A percentile compares a stretch with the other conserved stretches of the same genome.
These are phyloP conservation scores for Phylloporus arenicola DNA, from an alignment of 768 basidiomycete species.

Conservation along the genomic window DNA sequence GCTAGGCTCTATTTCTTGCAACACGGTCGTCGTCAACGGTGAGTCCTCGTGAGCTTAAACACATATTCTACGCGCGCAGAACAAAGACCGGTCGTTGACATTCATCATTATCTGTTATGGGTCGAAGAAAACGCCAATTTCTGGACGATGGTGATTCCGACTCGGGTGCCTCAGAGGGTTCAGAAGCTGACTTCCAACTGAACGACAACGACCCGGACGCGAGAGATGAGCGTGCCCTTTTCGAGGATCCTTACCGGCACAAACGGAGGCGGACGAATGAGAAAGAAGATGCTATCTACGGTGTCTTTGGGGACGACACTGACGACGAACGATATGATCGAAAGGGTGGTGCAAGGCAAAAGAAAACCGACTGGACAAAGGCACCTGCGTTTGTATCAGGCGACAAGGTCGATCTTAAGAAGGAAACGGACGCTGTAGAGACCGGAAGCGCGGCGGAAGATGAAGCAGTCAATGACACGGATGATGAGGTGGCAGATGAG, in stretches of 20 bases:
- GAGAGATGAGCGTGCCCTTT: conserved; percentile 69
- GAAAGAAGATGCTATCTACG: conserved; percentile 73
- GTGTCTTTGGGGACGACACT: conserved; percentile 67
- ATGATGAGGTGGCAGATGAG: conserved; percentile 31
- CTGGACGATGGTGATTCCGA: conserved; percentile 72
- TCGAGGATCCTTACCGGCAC: conserved; percentile 69
- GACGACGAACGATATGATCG: conserved; percentile 48
- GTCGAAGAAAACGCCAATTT: conserved; percentile 68
- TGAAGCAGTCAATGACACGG: conserved; percentile 33
- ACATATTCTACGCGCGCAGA: not conserved
- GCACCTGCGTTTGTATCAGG: conserved; percentile 71
- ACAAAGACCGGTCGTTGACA: conserved; percentile 3
- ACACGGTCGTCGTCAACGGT: conserved; percentile 4
- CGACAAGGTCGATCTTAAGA: conserved; percentile 37
- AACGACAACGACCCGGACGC: conserved; percentile 54
- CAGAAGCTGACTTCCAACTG: conserved; percentile 46
- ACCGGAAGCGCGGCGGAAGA: conserved; percentile 33
- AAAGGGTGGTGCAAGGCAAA: conserved; percentile 26
- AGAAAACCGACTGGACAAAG: conserved; percentile 65
- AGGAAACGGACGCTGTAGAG: conserved; percentile 39
- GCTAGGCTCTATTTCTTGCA: not conserved
- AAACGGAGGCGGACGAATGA: conserved; percentile 62
- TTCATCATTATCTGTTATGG: conserved; percentile 41
- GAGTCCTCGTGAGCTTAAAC: conserved; percentile 6
- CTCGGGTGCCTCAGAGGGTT: conserved; percentile 62